Conservation (phyloP, 768 basidiomycete species). For the Mycena belliarum region DNA sequence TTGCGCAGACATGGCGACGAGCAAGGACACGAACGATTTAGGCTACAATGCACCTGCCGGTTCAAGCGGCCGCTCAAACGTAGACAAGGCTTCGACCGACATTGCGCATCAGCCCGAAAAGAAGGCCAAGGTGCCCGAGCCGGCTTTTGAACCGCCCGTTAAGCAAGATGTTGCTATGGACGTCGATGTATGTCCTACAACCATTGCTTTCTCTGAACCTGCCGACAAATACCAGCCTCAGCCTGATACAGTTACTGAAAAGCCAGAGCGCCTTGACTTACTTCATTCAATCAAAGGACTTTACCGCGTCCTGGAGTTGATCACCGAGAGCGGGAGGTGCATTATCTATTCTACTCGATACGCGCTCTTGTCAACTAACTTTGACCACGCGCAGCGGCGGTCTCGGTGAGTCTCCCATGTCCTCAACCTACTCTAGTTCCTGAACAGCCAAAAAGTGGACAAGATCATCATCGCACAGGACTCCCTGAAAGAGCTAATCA, state of each 20-base stretch:
- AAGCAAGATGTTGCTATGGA: neutral
- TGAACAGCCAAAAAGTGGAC: conserved; percentile 42
- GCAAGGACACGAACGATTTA: neutral
- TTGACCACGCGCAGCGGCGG: conserved; percentile 40
- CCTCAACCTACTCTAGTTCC: neutral
- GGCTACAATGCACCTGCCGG: no score
- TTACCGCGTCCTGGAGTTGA: conserved; percentile 55
- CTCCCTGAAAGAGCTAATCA: conserved; percentile 49
- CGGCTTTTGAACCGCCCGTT: neutral
- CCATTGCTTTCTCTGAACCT: neutral
- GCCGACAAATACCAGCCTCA: neutral
- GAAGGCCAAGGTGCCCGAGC: neutral
- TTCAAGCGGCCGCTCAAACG: no score
- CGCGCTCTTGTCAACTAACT: neutral
- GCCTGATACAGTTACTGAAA: neutral
- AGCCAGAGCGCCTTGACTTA: conserved; percentile 16
- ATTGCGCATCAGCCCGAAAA: neutral
- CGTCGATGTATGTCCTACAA: conserved; percentile 2
- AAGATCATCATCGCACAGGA: conserved; percentile 63
- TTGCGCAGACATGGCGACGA: neutral
- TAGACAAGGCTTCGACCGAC: neutral
- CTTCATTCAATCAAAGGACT: conserved; percentile 41
- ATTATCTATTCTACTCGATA: no score
- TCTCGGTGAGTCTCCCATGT: conserved; percentile 39
- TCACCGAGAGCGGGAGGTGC: conserved; percentile 46